Evolutionary conservation across 208 protist genomes (phyloP).

Genomic region (Leishmania amazonensis): DNA sequence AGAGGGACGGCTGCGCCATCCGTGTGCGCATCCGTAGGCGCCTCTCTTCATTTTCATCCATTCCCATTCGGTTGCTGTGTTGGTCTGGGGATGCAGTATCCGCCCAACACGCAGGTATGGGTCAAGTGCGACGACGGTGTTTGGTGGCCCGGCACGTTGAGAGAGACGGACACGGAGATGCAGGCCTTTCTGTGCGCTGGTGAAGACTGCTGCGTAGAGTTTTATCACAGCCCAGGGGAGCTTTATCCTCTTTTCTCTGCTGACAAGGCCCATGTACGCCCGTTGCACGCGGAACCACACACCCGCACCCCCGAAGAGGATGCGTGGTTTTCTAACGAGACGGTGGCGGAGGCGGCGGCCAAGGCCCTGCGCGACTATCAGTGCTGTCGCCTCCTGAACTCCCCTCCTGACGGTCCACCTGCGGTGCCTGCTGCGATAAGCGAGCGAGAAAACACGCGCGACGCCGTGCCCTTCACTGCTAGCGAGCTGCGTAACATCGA

Average conservation of each 20-base stretch:
- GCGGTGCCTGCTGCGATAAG: neutral
- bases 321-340: conserved; percentile 37
- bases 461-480: conserved; percentile 28
- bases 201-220: conserved; percentile 71
- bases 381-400: neutral
- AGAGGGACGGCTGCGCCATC: neutral
- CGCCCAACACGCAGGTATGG: conserved; percentile 61
- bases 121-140: conserved; percentile 79
- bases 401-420: neutral
- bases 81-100: conserved; percentile 39
- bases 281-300: conserved; percentile 39
- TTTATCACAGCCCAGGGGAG: conserved; percentile 73
- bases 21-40: neutral
- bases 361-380: conserved; percentile 30
- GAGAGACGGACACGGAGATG: conserved; percentile 26
- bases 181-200: conserved; percentile 32
- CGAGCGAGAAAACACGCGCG: neutral
- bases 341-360: conserved; percentile 21
- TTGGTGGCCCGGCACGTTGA: conserved; percentile 81
- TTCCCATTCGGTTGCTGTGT: neutral
- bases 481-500: conserved; percentile 63
- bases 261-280: conserved; percentile 30
- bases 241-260: conserved; percentile 54
- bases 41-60: neutral
- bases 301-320: conserved; percentile 44